Base-by-base conservation (phyloP, 2,329 filamentous ascomycete genomes). In the Venturia nashicola region DNA sequence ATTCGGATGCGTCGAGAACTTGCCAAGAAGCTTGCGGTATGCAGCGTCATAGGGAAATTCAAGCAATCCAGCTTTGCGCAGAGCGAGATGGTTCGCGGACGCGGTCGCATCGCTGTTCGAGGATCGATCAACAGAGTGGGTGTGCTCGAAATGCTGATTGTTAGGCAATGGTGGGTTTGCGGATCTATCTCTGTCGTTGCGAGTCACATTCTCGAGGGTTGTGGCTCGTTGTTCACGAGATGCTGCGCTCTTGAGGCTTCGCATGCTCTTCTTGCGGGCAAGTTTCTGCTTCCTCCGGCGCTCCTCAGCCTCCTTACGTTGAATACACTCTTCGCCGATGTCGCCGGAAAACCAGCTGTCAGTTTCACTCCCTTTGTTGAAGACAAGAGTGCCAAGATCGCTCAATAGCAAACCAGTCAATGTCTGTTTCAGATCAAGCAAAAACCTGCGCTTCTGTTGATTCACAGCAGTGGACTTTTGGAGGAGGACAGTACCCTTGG, bases 331-430 rank as follows among this genome's bases (percentile, higher is more conserved):
- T 59, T 77, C 74, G 3, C 77, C 75, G 14, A 91, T 74, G 16
- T 83, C 83, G 62, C 83, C 80, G 59, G 77, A 76, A 68, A 97
- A 94, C 88, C 93, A 97, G 3, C 81, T 81, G 73, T 97, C 94
- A 0, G 93, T 97, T 76, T 99, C 94, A 51, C 91, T 96, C 3
- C 94, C 94, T 61, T 84, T 84, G n/a, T 86, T 85, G 74, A 95
- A 94, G 1, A 97, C 87, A 39, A 90, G 83, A 48, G 87, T 91
- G 6, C 92, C 91, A 4, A 97, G 80, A 72, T 99, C 94, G 61
- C 93, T 97, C 34, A 97, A 77, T 1, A 97, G 77, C 20, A 99
- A 79, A 67, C 91, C 92, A 1, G 88, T 93, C 46, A 97, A 77
- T 0, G 86, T 89, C 71, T 92, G 89, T 69, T 87, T 87, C 39